Evolutionary conservation across 1,139 yeast species (phyloP).

Genomic region (Lodderomyces jiufengensis): DNA sequence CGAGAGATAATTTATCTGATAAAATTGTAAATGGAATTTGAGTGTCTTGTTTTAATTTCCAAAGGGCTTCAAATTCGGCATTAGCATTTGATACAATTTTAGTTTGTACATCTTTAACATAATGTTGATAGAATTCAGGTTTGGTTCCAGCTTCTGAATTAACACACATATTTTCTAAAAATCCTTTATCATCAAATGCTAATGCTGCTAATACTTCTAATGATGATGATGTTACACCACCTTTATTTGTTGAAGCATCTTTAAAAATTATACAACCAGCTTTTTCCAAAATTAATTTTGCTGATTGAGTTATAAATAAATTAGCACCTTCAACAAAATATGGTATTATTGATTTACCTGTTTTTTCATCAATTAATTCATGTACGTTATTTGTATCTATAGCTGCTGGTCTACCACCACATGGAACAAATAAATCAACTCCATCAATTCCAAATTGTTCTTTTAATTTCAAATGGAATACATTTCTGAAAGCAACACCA

Average conservation of each 20-base stretch:
- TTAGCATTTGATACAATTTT: constrained; percentile 76
- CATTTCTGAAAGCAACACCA: constrained; percentile 91
- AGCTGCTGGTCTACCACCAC: constrained; percentile 99
- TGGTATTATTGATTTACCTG: constrained; percentile 77
- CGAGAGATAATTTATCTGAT: constrained; percentile 79
- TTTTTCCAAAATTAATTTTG: constrained; percentile 78
- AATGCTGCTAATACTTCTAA: constrained; percentile 93
- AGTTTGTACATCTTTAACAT: constrained; percentile 79
- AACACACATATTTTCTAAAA: constrained; percentile 73
- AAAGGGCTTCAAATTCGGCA: constrained; percentile 80
- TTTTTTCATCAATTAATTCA: constrained; percentile 64
- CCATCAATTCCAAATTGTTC: constrained; percentile 59
- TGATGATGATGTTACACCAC: constrained; percentile 97
- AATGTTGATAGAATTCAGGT: constrained; percentile 75
- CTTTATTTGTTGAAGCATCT: constrained; percentile 97
- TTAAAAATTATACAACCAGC: constrained; percentile 87
- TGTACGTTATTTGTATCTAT: constrained; percentile 83
- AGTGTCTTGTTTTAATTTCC: constrained; percentile 71
- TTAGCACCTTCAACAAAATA: constrained; percentile 98
- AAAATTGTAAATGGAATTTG: constrained; percentile 71
- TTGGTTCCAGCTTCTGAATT: constrained; percentile 46
- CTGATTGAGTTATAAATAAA: constrained; percentile 89
- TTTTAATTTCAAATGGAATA: constrained; percentile 75
- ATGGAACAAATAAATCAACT: constrained; percentile 86
- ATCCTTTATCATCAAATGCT: constrained; percentile 83